Conservation (phyloP, 208 protist species). For the Strigomonas galati region DNA sequence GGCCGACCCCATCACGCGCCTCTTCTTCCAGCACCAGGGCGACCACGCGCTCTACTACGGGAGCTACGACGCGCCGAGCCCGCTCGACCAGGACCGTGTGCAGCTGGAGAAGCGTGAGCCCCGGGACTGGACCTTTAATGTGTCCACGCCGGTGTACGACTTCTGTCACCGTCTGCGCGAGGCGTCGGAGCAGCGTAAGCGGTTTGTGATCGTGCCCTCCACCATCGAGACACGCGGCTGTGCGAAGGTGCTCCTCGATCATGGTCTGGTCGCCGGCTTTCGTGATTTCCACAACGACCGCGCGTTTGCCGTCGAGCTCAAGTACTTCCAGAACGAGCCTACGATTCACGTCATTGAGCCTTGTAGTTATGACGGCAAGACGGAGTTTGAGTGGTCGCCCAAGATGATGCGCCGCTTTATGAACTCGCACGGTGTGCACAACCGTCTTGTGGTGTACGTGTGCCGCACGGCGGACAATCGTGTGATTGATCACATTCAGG, state of each 20-base stretch:
- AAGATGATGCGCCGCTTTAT: slow-evolving; percentile 90
- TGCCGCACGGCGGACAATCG: slow-evolving; percentile 84
- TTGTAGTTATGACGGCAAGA: slow-evolving; percentile 82
- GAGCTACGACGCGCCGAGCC: slow-evolving; percentile 75
- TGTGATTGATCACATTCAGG: slow-evolving; percentile 89
- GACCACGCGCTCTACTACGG: slow-evolving; percentile 90
- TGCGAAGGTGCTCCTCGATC: slow-evolving; percentile 81
- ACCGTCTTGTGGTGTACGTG: slow-evolving; percentile 82
- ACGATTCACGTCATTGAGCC: slow-evolving; percentile 89
- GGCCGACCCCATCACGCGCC: slow-evolving; percentile 85
- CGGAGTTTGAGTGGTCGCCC: slow-evolving; percentile 90
- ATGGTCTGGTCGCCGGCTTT: slow-evolving; percentile 87
- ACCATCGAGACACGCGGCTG: slow-evolving; percentile 86
- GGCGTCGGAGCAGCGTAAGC: slow-evolving; percentile 82
- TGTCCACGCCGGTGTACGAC: slow-evolving; percentile 83
- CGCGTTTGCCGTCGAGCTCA: slow-evolving; percentile 89
- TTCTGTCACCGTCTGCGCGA: slow-evolving; percentile 89
- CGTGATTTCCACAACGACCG: slow-evolving; percentile 91
- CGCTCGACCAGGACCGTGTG: slow-evolving; percentile 74
- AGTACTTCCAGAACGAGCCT: slow-evolving; percentile 88
- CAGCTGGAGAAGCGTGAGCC: slow-evolving; percentile 83
- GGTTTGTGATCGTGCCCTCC: slow-evolving; percentile 88
- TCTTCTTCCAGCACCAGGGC: slow-evolving; percentile 92
- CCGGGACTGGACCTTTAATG: slow-evolving; percentile 66
- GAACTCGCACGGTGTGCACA: slow-evolving; percentile 85